A percentile compares a stretch with the other conserved stretches of the same genome.
These are phyloP conservation scores for Tubosaeta brunneosetosa DNA, from an alignment of 768 basidiomycete species.

Conservation along the genomic window DNA sequence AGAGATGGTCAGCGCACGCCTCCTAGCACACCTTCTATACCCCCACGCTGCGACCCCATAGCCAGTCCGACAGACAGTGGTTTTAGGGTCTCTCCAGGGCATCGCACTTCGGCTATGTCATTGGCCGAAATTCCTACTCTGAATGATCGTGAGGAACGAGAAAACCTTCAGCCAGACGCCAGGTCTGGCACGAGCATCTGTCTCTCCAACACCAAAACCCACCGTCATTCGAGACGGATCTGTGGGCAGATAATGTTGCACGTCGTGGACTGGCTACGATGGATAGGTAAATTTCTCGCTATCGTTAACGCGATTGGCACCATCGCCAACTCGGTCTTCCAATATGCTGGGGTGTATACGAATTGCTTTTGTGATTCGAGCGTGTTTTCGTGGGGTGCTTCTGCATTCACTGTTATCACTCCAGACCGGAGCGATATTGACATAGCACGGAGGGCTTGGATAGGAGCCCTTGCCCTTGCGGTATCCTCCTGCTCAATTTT, in stretches of 20 bases:
- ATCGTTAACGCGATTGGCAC: not conserved
- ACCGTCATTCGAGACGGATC: not conserved
- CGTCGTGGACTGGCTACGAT: not conserved
- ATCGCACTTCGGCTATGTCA: too few relatives aligned
- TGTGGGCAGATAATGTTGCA: not conserved
- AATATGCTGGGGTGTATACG: too few relatives aligned
- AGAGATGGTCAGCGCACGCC: not conserved
- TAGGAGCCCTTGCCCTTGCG: not conserved
- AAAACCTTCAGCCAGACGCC: too few relatives aligned
- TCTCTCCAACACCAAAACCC: not conserved
- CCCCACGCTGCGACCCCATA: too few relatives aligned
- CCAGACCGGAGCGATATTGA: not conserved
- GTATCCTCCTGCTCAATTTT: not conserved
- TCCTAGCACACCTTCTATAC: too few relatives aligned
- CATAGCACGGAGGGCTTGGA: not conserved
- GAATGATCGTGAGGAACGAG: too few relatives aligned
- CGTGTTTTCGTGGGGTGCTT: not conserved
- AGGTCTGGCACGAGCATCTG: not conserved
- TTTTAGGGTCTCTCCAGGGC: too few relatives aligned
- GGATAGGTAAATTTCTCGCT: not conserved
- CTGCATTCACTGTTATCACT: not conserved
- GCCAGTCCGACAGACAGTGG: too few relatives aligned
- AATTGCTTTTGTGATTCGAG: too few relatives aligned
- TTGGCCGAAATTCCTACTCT: too few relatives aligned
- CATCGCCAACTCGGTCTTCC: not conserved